phyloP scores from a whole-genome alignment of 164 flowering plant species.

The Aristolochia fimbriata region DNA sequence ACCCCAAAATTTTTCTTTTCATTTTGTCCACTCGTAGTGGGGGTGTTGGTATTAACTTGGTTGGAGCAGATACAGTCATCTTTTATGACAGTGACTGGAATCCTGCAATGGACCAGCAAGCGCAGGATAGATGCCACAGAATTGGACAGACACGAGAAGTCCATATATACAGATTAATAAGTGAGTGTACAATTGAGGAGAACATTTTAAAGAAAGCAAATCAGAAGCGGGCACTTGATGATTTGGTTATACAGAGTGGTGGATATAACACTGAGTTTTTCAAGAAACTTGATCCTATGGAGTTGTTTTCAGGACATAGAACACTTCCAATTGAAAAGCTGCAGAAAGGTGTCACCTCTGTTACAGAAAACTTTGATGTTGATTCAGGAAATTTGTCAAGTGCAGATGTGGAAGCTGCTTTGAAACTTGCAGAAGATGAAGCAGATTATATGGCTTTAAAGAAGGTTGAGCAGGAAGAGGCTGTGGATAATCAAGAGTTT shows the following conservation, averaged over 20 bases:
- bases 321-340: slow-evolving; percentile 30
- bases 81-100: slow-evolving; percentile 99
- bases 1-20: slow-evolving; percentile 88
- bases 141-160: slow-evolving; percentile 99
- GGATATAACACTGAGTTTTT: slow-evolving; percentile 95
- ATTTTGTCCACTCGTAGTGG: slow-evolving; percentile 98
- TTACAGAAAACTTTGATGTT: slow-evolving; percentile 14
- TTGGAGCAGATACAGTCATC: slow-evolving; percentile 98
- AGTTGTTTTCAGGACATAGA: slow-evolving; percentile 78
- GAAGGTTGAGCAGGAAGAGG: slow-evolving; percentile 93
- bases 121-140: slow-evolving; percentile 98
- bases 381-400: slow-evolving; percentile 44
- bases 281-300: slow-evolving; percentile 95
- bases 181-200: slow-evolving; percentile 98
- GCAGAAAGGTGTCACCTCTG: slow-evolving; percentile 29
- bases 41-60: slow-evolving; percentile 95
- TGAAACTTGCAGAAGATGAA: slow-evolving; percentile 90
- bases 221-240: slow-evolving; percentile 97
- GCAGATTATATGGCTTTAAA: slow-evolving; percentile 99
- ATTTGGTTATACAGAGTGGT: slow-evolving; percentile 96
- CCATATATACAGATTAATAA: slow-evolving; percentile 84
- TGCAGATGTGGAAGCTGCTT: slow-evolving; percentile 95
- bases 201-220: slow-evolving; percentile 95
- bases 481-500: slow-evolving; percentile 95
- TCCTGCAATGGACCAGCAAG: slow-evolving; percentile 99